Evolutionary conservation across 2,329 filamentous ascomycete genomes (phyloP), one percentile per base, ranked within the genome.

Genomic region (Ampelomyces quisqualis): DNA sequence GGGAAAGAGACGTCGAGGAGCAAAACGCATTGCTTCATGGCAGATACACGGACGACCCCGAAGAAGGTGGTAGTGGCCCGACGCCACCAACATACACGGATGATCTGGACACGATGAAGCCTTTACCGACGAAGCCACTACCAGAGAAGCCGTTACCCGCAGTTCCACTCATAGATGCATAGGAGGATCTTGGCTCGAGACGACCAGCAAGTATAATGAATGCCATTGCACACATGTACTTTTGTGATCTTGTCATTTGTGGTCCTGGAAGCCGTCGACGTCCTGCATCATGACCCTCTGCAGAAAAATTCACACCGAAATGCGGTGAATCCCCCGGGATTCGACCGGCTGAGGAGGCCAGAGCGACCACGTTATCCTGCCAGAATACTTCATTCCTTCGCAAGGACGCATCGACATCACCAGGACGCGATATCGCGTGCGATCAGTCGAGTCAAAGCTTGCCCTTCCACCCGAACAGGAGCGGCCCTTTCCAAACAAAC

Each of bases 131-230:
- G 43, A 58, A 58, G 35, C 58, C 58, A 3, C 39, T 67, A 10
- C 64, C 64, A 0, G 64, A 67, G 42, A 67, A 67, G 37, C 64
- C 64, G 1, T 35, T 67, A 21, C 64, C 64, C 20, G 55, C 49
- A 19, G 55, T 65, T 34, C 64, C 64, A n/a, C 54, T 67, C 13
- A 60, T 67, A 23, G 62, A 64, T 37, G 43, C 58, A 7, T 64
- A 18, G 24, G 13, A 17, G 13, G 10, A 3, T 5, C 3, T 18
- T 24, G 5, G 6, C n/a, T n/a, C 8, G 18, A 8, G n/a, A 7
- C 18, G n/a, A 6, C 10, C 10, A 23, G 21, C 21, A 23, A 23
- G 10, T n/a, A 23, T 23, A 6, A 10, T 23, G 6, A 23, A 6
- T 6, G 21, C 21, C 10, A 23, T 10, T 23, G 21, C 6, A 23